Base-by-base conservation (phyloP, 1,284 basidiomycete genomes). In the Anthracocystis setariae region DNA sequence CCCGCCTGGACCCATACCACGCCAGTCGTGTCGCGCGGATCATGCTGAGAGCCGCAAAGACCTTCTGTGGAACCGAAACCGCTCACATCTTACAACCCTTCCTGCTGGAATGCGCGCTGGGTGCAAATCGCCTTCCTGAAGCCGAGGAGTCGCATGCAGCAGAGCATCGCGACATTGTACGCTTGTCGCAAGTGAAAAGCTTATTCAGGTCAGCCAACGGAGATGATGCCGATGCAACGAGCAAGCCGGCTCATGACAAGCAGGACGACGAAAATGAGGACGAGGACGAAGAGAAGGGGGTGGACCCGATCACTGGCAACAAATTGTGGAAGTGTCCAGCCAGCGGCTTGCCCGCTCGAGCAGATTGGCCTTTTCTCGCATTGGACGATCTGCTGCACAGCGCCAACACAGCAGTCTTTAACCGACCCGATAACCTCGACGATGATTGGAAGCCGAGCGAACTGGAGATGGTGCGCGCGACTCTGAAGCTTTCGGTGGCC, bases 371-470 rank as follows among this genome's bases (percentile, higher is more conserved):
- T 1, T 85, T 91, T 53, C 84, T 86, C 0, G 88, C 93, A 0
- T 83, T 97, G 5, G 88, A 93, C 75, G 91, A 94, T 73, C 87
- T 98, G 8, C 85, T 97, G 15, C 77, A 79, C 63, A 74, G 71
- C 38, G 79, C 53, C 37, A 73, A 68, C 21, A 73, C 76, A 9
- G 69, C 71, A 18, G 76, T 74, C 10, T 72, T 82, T 50, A 80
- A 82, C 48, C 88, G 89, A 8, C 93, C 91, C 0, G 90, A 90
- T 5, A 87, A 88, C 9, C 85, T 92, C 2, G 92, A 92, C 1
- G 73, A 84, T 0, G 86, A 87, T 5, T 96, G 93, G 93, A 87
- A 91, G 78, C 88, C 89, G 0, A 90, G 88, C 18, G 94, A 97
- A 83, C 85, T 88, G 13, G 90, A 94, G 27, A 85, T 97, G 13